Percentiles rank a stretch among this genome's conserved stretches.
phyloP scores from a whole-genome alignment of 306 rosid genomes.

The Sicyos edulis region DNA sequence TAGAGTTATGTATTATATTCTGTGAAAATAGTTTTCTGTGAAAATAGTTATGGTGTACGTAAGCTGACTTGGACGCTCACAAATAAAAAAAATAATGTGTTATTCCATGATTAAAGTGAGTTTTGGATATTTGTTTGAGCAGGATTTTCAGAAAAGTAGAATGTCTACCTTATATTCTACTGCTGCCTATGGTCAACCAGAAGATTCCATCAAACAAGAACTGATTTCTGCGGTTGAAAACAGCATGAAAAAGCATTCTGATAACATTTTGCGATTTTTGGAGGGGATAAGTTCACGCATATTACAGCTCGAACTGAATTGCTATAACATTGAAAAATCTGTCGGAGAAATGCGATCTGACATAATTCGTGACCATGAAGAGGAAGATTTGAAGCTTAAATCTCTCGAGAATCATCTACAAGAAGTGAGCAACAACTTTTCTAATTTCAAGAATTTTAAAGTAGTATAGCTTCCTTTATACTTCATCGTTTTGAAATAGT shows the following conservation, averaged over 20 bases:
- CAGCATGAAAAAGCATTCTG: slow-evolving; percentile 68
- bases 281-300: slow-evolving; percentile 84
- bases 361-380: slow-evolving; percentile 63
- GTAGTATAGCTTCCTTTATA: neutral
- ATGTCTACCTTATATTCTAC: slow-evolving; percentile 49
- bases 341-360: slow-evolving; percentile 92
- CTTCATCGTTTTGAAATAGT: neutral
- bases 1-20: too few species aligned
- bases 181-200: slow-evolving; percentile 54
- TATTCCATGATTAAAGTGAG: too few species aligned
- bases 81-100: too few species aligned
- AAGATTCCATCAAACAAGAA: slow-evolving; percentile 57
- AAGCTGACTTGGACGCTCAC: too few species aligned
- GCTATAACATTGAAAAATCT: slow-evolving; percentile 85
- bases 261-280: slow-evolving; percentile 67
- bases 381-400: slow-evolving; percentile 63
- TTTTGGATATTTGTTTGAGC: slow-evolving; percentile 16
- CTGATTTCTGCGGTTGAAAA: slow-evolving; percentile 65
- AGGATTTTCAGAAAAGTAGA: slow-evolving; percentile 70
- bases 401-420: slow-evolving; percentile 77
- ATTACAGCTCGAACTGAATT: slow-evolving; percentile 77
- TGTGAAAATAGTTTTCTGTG: too few species aligned
- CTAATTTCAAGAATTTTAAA: neutral
- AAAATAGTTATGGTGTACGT: too few species aligned
- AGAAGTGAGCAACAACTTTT: slow-evolving; percentile 50